Evolutionary conservation across 192 early-diverging fungal species (phyloP).

Genomic region (Entrophospora sp.): DNA sequence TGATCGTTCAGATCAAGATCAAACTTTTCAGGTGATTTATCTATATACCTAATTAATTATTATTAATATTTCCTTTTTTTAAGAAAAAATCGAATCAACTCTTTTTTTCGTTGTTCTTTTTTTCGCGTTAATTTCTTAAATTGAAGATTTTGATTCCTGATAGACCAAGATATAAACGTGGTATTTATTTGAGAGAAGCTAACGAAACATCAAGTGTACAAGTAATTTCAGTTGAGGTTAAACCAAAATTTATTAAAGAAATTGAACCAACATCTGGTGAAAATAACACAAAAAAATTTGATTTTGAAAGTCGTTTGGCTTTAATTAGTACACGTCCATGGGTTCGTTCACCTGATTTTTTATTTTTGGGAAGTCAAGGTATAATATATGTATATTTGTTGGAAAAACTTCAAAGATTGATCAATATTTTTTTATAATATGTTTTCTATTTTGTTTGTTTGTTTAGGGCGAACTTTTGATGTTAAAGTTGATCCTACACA

Average conservation of each 20-base stretch:
- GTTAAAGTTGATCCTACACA: conserved; percentile 72
- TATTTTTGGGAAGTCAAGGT: conserved; percentile 60
- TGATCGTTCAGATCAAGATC: conserved; percentile 50
- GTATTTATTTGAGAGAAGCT: conserved; percentile 81
- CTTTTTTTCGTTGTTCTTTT: conserved; percentile 3
- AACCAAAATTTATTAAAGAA: conserved; percentile 57
- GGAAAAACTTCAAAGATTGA: not conserved
- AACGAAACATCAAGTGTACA: conserved; percentile 60
- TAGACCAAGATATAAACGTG: conserved; percentile 44
- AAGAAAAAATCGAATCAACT: not conserved
- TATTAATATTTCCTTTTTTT: no score
- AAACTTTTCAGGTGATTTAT: conserved; percentile 64
- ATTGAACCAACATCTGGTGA: conserved; percentile 47
- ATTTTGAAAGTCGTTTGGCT: conserved; percentile 70
- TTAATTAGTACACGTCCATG: conserved; percentile 64
- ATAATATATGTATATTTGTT: no score
- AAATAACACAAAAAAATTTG: conserved; percentile 52
- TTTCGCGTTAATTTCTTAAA: no score
- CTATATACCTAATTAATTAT: no score
- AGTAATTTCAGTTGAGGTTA: conserved; percentile 42
- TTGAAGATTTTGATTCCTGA: no score
- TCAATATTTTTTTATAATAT: not conserved
- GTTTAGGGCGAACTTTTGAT: conserved; percentile 47
- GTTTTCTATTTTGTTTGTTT: not conserved
- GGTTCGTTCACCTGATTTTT: conserved; percentile 66